A percentile compares a stretch with the other conserved stretches of the same genome.
These are phyloP conservation scores for Ailanthus altissimus DNA, from an alignment of 345 rosid genomes.

Conservation along the genomic window DNA sequence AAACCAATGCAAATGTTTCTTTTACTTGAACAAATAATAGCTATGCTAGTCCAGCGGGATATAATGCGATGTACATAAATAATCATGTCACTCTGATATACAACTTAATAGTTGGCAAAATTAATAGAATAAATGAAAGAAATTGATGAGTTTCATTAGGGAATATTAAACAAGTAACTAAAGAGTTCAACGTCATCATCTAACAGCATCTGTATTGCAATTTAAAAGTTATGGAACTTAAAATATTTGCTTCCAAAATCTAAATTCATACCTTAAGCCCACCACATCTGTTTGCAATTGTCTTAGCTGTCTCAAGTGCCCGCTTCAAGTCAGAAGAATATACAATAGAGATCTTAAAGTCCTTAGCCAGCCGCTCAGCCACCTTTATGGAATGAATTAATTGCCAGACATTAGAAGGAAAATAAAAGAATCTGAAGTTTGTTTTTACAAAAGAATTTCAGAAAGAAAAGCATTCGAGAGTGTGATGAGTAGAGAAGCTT, in stretches of 20 bases:
- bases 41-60: background rate
- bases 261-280: conserved; percentile 49
- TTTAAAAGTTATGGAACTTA: background rate
- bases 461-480: background rate
- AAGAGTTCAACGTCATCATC: background rate
- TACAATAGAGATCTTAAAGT: conserved; percentile 54
- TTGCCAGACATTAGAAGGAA: conserved; percentile 3
- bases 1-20: background rate
- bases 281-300: conserved; percentile 64
- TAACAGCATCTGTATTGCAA: background rate
- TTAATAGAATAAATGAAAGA: background rate
- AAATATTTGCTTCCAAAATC: background rate
- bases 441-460: background rate
- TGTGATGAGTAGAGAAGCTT: background rate
- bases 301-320: conserved; percentile 76
- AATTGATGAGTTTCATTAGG: background rate
- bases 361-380: conserved; percentile 64
- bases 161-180: background rate
- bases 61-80: background rate
- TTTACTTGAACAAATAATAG: background rate
- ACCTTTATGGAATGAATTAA: conserved; percentile 41
- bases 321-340: conserved; percentile 90
- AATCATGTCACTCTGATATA: background rate
- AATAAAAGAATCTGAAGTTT: background rate
- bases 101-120: background rate